Conservation (phyloP, 306 rosid species). For the Vigna hirtella region DNA sequence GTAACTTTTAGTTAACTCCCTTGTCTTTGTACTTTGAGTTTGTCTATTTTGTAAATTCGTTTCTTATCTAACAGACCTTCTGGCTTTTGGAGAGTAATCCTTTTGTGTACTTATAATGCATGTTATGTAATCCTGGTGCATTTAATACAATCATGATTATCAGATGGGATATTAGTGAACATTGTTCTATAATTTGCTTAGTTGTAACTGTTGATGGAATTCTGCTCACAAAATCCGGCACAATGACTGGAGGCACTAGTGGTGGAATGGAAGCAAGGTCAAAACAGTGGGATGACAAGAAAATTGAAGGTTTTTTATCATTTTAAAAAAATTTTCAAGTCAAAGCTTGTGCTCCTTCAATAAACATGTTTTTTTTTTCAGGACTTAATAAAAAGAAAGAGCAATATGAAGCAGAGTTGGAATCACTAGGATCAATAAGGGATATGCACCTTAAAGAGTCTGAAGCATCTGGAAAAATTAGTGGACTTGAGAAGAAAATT, state of each 20-base stretch:
- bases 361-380: conserved; percentile 49
- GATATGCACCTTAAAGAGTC: conserved; percentile 99
- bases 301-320: conserved; percentile 77
- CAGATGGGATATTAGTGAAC: conserved; percentile 22
- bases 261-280: conserved; percentile 99
- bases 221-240: conserved; percentile 93
- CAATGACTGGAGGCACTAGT: conserved; percentile 99
- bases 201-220: conserved; percentile 98
- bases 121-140: conserved; percentile 21
- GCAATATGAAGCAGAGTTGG: conserved; percentile 82
- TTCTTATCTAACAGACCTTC: conserved; percentile 23
- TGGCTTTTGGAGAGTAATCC: conserved; percentile 29
- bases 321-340: background rate
- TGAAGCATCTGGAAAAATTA: conserved; percentile 87
- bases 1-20: background rate
- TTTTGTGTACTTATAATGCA: conserved; percentile 1
- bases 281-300: conserved; percentile 97
- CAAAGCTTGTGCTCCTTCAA: conserved; percentile 38
- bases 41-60: background rate
- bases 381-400: conserved; percentile 82
- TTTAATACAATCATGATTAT: conserved; percentile 31
- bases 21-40: background rate
- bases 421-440: conserved; percentile 90
- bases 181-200: conserved; percentile 51
- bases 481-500: conserved; percentile 94